Evolutionary conservation across 345 rosid species (phyloP).

Genomic region (Turnera subulata): DNA sequence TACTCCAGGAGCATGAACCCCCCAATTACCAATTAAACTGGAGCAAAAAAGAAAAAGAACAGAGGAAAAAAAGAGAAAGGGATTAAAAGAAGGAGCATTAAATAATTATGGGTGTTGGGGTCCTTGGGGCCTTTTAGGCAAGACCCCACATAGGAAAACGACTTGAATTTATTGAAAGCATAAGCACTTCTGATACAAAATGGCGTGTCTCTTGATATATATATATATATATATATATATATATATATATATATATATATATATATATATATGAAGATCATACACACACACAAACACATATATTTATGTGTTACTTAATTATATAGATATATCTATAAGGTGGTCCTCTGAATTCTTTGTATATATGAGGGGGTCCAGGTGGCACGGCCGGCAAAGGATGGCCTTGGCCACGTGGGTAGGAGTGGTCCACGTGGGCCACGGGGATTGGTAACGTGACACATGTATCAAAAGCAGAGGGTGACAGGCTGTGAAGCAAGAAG

Average conservation of each 20-base stretch:
- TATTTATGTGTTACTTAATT: background rate
- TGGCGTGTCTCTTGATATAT: background rate
- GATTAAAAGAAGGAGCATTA: slow-evolving; percentile 1
- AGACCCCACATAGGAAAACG: slow-evolving; percentile 35
- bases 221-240: background rate
- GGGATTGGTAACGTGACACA: slow-evolving; percentile 6
- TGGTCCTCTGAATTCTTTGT: slow-evolving; percentile 50
- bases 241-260: background rate
- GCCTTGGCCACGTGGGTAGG: slow-evolving; percentile 40
- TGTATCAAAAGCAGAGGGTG: slow-evolving; percentile 16
- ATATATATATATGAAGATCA: background rate
- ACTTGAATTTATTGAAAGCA: slow-evolving; percentile 40
- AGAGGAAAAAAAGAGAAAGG: slow-evolving; percentile 1
- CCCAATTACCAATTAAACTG: background rate
- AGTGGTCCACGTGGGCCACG: slow-evolving; percentile 40
- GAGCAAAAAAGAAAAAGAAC: background rate
- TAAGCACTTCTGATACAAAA: slow-evolving; percentile 3
- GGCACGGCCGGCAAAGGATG: slow-evolving; percentile 49
- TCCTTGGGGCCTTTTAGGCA: slow-evolving; percentile 17
- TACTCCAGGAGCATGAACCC: background rate
- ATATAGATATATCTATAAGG: slow-evolving; percentile 1
- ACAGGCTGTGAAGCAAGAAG: slow-evolving; percentile 35
- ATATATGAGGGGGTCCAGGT: slow-evolving; percentile 39
- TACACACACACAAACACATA: too few relatives aligned
- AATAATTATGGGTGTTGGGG: slow-evolving; percentile 13